phyloP scores from a whole-genome alignment of 331 rosid species.

The Rhamnella rubrinervis region DNA sequence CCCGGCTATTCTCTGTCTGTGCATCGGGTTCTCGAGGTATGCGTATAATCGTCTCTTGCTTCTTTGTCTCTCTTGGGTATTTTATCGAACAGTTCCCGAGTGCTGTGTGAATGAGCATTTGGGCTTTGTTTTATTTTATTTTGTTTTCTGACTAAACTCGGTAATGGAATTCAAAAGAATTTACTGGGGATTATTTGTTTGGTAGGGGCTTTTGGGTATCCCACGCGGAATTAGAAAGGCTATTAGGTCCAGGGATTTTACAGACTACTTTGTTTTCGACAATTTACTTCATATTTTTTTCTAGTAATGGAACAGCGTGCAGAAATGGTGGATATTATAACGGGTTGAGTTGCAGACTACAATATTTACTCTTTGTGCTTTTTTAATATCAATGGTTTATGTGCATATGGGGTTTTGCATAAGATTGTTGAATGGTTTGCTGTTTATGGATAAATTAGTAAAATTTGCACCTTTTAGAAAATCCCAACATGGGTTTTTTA shows the following conservation, averaged over 20 bases:
- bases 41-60: neutral
- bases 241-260: no score
- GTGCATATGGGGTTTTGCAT: neutral
- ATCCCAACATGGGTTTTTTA: no score
- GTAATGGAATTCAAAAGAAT: neutral
- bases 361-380: neutral
- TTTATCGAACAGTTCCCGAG: conserved; percentile 9
- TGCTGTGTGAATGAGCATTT: neutral
- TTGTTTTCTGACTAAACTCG: neutral
- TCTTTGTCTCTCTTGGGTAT: neutral
- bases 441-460: neutral
- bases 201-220: no score
- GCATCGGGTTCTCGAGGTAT: conserved; percentile 51
- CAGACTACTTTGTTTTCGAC: no score
- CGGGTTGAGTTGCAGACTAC: neutral
- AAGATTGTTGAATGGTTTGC: neutral
- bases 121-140: neutral
- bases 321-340: no score
- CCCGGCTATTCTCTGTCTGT: conserved; percentile 46
- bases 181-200: no score
- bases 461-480: no score
- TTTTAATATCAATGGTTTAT: no score
- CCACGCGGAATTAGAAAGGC: no score
- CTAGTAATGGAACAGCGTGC: no score
- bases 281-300: no score